Base-by-base conservation (phyloP, 75 land plant species). In the Cupressus sempervirens region DNA sequence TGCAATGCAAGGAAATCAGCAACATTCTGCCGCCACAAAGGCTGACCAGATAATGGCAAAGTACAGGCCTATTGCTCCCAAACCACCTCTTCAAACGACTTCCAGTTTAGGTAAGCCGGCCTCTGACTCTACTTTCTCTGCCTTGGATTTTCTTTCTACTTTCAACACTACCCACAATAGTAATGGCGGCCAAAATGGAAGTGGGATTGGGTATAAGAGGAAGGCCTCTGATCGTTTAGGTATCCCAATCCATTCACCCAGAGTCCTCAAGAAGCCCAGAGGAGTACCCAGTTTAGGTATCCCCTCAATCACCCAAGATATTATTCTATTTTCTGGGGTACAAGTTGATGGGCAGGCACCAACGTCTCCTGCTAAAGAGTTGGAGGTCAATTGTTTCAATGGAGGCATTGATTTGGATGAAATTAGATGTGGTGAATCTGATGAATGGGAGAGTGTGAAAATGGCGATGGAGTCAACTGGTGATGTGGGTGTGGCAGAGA, bases 21-120 rank as follows among this genome's bases (percentile, higher is more conserved):
- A 38, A 38, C 40, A 38, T 38, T 38, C 40, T 3, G 20, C 29
- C 26, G 0, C 81, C 16, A 23, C 94, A 11, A 96, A 89, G 82
- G 90, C 95, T 1, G 92, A 93, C 15, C 91, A 94, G 88, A 97
- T 97, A 80, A 81, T 97, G 92, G 92, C 99, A 1, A 85, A 98
- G 56, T 97, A 92, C 89, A 82, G 98, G 34, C 99, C 99, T 38
- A 97, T 97, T 29, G 99, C 99, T 1, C 99, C 99, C 0, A 97
- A 92, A 86, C 99, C 99, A 1, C 83, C 82, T 76, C 58, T 76
- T 23, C 67, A 23, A 23, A 62, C 3, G 3, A 26, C 84, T 12
- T 30, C 70, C 41, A 7, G 35, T 6, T 52, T 38, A 29, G 30
- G n/a, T 73, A 29, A 56, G 73, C 35, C 30, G 54, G 23, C 67